phyloP scores from a whole-genome alignment of 2,329 filamentous ascomycete species.

The Mycosphaerella sp. region DNA sequence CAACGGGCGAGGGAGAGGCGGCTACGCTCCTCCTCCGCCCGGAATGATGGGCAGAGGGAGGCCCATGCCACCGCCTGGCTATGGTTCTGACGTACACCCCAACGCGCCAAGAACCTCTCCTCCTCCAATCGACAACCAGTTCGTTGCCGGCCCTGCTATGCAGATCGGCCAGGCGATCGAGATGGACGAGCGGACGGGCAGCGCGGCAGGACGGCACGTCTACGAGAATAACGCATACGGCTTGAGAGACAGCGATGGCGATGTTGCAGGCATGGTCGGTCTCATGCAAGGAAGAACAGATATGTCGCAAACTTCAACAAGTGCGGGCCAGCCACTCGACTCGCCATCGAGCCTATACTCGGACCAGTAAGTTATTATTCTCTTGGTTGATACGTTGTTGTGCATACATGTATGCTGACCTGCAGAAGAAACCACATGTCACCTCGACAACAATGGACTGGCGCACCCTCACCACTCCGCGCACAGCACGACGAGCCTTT shows the following conservation, averaged over 20 bases:
- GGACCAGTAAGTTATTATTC: constrained; percentile 52
- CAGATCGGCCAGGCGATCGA: constrained; percentile 63
- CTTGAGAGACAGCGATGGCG: constrained; percentile 58
- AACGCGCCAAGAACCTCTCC: constrained; percentile 15
- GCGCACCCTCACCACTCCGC: constrained; percentile 11
- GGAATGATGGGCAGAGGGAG: constrained; percentile 28
- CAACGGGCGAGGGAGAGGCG: constrained; percentile 27
- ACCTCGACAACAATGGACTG: constrained; percentile 43
- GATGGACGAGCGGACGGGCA: constrained; percentile 66
- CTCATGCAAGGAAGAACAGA: constrained; percentile 52
- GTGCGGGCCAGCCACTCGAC: constrained; percentile 63
- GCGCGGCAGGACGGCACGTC: constrained; percentile 5
- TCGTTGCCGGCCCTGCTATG: constrained; percentile 19
- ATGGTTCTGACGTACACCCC: constrained; percentile 25
- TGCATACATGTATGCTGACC: constrained; percentile 7
- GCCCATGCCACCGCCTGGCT: constrained; percentile 27
- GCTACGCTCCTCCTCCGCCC: constrained; percentile 22
- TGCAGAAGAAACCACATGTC: constrained; percentile 39
- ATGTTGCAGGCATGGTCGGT: constrained; percentile 68
- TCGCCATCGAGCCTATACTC: constrained; percentile 67
- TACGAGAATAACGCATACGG: constrained; percentile 33
- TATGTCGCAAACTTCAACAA: constrained; percentile 38
- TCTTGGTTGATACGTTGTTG: background rate
- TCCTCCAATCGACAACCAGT: constrained; percentile 32
- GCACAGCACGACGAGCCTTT: constrained; percentile 6